phyloP scores from a whole-genome alignment of 768 basidiomycete species.

The Psilocybe azurescens region DNA sequence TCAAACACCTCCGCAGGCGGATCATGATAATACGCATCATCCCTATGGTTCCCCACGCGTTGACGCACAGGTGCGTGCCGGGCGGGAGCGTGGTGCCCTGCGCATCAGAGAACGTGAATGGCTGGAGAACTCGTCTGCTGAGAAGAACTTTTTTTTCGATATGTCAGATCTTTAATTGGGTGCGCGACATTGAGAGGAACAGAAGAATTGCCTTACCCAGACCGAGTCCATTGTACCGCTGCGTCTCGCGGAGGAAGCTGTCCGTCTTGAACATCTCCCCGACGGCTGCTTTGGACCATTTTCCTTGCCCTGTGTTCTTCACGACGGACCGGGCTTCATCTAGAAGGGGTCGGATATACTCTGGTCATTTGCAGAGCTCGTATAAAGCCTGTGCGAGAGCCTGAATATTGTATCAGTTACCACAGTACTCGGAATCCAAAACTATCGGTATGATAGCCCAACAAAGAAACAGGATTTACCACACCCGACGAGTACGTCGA shows the following conservation, averaged over 20 bases:
- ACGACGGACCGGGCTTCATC: no score
- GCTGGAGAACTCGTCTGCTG: constrained; percentile 32
- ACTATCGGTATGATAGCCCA: background rate
- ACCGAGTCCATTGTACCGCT: no score
- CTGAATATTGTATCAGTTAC: constrained; percentile 21
- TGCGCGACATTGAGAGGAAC: no score
- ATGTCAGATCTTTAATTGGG: constrained; percentile 26
- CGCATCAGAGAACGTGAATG: constrained; percentile 41
- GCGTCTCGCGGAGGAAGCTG: no score
- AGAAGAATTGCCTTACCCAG: no score
- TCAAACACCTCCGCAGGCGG: constrained; percentile 42
- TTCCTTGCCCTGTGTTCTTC: no score
- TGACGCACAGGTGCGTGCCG: constrained; percentile 25
- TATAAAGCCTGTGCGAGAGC: constrained; percentile 42
- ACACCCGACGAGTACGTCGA: no score
- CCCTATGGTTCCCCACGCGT: constrained; percentile 9
- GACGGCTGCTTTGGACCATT: no score
- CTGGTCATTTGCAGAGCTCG: constrained; percentile 38
- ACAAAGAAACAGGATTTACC: no score
- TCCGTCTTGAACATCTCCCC: no score
- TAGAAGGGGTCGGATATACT: no score
- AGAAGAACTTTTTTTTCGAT: constrained; percentile 25
- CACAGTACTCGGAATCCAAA: background rate
- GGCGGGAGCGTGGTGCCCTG: constrained; percentile 18
- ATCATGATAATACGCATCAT: no score